Percentiles rank a stretch among this genome's conserved stretches.
phyloP scores from a whole-genome alignment of 176 grass and related monocot species.

The Lolium multiflorum region DNA sequence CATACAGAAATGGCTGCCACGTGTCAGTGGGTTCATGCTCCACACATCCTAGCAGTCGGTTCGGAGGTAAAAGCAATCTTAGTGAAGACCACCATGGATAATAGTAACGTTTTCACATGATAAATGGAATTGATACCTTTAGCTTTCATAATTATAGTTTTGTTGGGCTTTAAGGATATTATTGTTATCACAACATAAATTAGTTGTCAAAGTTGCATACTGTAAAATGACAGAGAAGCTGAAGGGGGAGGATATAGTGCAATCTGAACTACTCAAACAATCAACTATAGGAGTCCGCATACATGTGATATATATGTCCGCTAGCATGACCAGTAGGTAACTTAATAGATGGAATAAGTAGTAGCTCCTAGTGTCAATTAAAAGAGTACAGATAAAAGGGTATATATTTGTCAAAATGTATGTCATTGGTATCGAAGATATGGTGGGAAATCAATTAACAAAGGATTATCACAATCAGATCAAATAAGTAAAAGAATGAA shows the following conservation, averaged over 20 bases:
- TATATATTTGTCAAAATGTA: conserved; percentile 16
- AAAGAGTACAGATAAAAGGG: neutral
- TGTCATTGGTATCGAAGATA: neutral
- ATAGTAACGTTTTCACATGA: no score
- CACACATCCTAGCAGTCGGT: no score
- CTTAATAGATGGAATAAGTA: neutral
- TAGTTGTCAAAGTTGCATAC: neutral
- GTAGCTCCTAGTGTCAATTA: neutral
- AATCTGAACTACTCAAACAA: conserved; percentile 28
- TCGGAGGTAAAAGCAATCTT: no score
- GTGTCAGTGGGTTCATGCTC: no score
- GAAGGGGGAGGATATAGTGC: neutral
- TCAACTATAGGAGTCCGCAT: neutral
- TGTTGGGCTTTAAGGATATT: neutral
- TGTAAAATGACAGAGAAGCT: neutral
- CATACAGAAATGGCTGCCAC: no score
- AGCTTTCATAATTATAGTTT: neutral
- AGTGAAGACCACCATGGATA: no score
- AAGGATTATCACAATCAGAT: neutral
- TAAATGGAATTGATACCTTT: no score
- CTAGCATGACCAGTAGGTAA: neutral
- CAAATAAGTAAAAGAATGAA: conserved; percentile 6
- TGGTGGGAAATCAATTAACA: conserved; percentile 13
- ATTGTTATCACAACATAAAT: neutral
- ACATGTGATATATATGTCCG: neutral